Evolutionary conservation across 2,329 filamentous ascomycete species (phyloP), one percentile per base, ranked within the genome.

Genomic region (Hyphodiscus sp.): DNA sequence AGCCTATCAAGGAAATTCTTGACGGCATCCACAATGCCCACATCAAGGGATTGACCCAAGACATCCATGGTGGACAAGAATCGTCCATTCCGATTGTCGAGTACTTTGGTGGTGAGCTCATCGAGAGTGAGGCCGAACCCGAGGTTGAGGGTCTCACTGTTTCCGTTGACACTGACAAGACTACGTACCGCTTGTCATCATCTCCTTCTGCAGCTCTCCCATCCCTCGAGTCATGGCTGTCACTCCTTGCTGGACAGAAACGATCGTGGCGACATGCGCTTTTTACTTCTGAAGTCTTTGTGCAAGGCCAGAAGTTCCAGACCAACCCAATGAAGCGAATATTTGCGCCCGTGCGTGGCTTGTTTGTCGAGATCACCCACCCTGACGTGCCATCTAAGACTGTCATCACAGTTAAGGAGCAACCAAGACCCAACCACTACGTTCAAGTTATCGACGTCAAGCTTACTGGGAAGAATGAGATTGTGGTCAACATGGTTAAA

Each of bases 261-360:
- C 89, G 91, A 67, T 96, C 89, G 48, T 99, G 94, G 94, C 84
- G 92, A 55, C 90, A 96, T 68, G 94, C 94, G 26, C 83, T 99
- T 55, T 92, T 99, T 72, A 89, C 90, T 55, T 87, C 91, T 0
- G 92, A 99, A 62, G 87, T 96, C 26, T 86, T 96, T 60, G 89
- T 96, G 4, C 94, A 99, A 71, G 94, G 91, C 16, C 87, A 96
- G 70, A 91, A 95, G 68, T 97, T 96, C 76, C 90, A 97, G 75
- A 95, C 90, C 54, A 99, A 99, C 73, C 95, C 94, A 0, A 87
- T 96, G 74, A 87, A 86, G 69, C 85, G 92, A 53, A 91, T 99
- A 55, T 92, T 97, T 61, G 86, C 89, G 11, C 94, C 94, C 15
- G 82, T 84, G 15, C 85, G 85, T 33, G 94, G 94, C 46, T 83